Conservation (phyloP, 257 asterid genomes). For the Perilla frutescens region DNA sequence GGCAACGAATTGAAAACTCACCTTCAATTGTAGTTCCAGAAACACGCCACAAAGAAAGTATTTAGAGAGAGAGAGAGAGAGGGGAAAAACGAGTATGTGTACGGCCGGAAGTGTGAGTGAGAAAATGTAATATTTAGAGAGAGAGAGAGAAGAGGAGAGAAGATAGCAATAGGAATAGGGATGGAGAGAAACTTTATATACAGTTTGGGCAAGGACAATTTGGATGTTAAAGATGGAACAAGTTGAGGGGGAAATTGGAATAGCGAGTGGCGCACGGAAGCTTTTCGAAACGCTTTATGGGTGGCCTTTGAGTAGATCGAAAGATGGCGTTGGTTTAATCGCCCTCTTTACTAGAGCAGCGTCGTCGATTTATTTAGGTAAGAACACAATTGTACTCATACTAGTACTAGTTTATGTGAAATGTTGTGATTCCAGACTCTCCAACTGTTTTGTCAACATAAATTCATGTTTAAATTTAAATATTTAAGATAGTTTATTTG, state of each 20-base stretch:
- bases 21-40: conserved; percentile 40
- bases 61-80: conserved; percentile 3
- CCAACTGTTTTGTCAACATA: too few relatives aligned
- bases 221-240: conserved; percentile 33
- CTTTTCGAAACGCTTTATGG: conserved; percentile 37
- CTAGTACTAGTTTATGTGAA: too few relatives aligned
- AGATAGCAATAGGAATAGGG: not conserved
- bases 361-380: conserved; percentile 31
- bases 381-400: not conserved
- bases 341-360: conserved; percentile 9
- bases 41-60: conserved; percentile 15
- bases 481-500: too few relatives aligned
- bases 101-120: conserved; percentile 6
- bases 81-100: not conserved
- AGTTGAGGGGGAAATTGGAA: conserved; percentile 16
- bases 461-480: too few relatives aligned
- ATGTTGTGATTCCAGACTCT: too few relatives aligned
- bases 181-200: conserved; percentile 50
- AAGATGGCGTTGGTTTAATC: conserved; percentile 45
- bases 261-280: conserved; percentile 42
- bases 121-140: not conserved
- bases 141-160: conserved; percentile 11
- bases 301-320: conserved; percentile 44
- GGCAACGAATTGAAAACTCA: conserved; percentile 36
- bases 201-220: conserved; percentile 45